Conservation (phyloP, 2,329 filamentous ascomycete species). For the Xylogone sp. region DNA sequence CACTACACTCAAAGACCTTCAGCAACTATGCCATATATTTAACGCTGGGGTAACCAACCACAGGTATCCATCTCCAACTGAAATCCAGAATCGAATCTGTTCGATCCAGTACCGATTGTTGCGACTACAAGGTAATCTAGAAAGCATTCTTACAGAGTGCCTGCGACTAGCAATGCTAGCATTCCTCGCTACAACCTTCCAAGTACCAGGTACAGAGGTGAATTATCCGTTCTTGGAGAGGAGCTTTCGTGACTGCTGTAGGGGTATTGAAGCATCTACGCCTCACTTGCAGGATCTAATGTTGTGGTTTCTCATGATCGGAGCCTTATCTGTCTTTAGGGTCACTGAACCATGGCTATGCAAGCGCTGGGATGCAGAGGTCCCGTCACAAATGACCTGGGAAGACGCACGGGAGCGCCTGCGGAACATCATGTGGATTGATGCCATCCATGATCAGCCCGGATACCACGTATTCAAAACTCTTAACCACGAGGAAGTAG, state of each 20-base stretch:
- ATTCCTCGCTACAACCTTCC: conserved; percentile 29
- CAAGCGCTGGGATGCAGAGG: neutral
- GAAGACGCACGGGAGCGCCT: neutral
- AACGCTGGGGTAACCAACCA: too few species aligned
- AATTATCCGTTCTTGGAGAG: neutral
- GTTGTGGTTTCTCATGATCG: neutral
- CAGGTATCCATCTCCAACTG: too few species aligned
- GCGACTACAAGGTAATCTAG: conserved; percentile 10
- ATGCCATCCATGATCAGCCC: neutral
- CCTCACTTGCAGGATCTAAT: neutral
- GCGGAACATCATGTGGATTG: neutral
- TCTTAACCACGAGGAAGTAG: too few species aligned
- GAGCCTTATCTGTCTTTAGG: neutral
- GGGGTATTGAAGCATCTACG: neutral
- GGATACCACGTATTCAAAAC: conserved; percentile 12
- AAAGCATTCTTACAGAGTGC: conserved; percentile 18
- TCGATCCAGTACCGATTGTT: neutral
- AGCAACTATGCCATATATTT: too few species aligned
- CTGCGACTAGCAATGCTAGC: neutral
- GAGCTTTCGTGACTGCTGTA: neutral
- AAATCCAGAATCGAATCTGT: too few species aligned
- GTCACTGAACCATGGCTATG: neutral
- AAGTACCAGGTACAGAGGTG: conserved; percentile 5
- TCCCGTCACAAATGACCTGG: neutral
- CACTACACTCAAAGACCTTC: too few species aligned